Evolutionary conservation across 768 basidiomycete species (phyloP), one percentile per base, ranked within the genome.

Genomic region (Rubroboletus satanas): DNA sequence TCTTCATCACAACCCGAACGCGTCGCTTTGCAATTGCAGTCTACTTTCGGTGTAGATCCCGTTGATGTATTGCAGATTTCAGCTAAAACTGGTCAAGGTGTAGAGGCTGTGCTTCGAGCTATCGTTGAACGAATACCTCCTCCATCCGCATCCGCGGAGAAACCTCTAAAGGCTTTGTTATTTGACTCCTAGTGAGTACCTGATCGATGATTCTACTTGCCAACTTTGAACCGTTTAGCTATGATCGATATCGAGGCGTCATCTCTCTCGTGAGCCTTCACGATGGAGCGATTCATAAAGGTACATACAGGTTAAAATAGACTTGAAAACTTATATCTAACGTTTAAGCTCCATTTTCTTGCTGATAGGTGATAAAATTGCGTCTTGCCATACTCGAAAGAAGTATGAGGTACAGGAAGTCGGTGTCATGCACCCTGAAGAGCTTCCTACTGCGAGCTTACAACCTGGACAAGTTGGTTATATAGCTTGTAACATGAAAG

Each of bases 401-500:
- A 85, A 84, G 62, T 98, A 97, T 69, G 92, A 97, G 57, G 81
- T 98, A 17, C 83, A 84, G 23, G 92, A 95, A 61, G 71, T 97
- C 31, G 96, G 95, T 14, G 81, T 96, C 51, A 84, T 96, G 80
- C 78, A 94, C 67, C 95, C 96, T 5, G 89, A 92, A 65, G 92
- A 96, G 69, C 76, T 85, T n/a, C 79, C 89, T 12, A 88, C 87
- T 0, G 74, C 74, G 11, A 78, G 76, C 51, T 73, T 93, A 44
- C 78, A 79, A 52, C 81, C 88, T 35, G 91, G 91, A 7, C 91
- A 93, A 72, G 92, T 93, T 17, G 90, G 92, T 15, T 94, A 84
- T 64, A 80, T 92, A 53, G 89, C 93, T 1, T 98, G 96, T 71
- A 96, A 94, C 66, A 98, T 99, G 96, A 99, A 98, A 70, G 89